Conservation (phyloP, 2,329 filamentous ascomycete species). For the Hypoxylon sp. region DNA sequence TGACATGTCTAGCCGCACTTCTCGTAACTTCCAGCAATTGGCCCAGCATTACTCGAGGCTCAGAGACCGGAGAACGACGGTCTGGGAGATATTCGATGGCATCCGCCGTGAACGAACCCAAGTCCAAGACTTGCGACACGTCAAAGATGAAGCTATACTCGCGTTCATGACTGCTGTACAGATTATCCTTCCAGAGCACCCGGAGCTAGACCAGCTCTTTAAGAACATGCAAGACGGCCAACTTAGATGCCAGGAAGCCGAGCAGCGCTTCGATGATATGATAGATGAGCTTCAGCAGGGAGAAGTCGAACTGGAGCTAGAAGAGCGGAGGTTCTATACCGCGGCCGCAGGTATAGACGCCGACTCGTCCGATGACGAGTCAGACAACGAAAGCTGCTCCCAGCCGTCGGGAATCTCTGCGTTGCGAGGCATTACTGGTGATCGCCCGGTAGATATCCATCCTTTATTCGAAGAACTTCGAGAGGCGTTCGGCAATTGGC, state of each 20-base stretch:
- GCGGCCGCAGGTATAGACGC: conserved; percentile 31
- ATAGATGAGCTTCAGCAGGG: conserved; percentile 41
- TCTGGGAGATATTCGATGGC: conserved; percentile 33
- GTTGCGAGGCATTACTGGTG: conserved; percentile 44
- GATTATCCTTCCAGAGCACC: conserved; percentile 31
- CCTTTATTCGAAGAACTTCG: conserved; percentile 57
- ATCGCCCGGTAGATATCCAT: conserved; percentile 52
- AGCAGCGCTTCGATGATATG: conserved; percentile 41
- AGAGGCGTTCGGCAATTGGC: conserved; percentile 54
- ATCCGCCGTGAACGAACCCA: conserved; percentile 33
- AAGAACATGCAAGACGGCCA: conserved; percentile 36
- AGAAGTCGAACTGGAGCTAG: conserved; percentile 35
- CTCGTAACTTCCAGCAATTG: conserved; percentile 28
- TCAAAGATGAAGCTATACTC: conserved; percentile 37
- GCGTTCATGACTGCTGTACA: conserved; percentile 41
- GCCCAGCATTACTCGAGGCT: conserved; percentile 34
- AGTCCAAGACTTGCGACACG: conserved; percentile 37
- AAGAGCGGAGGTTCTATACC: conserved; percentile 41
- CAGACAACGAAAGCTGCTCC: conserved; percentile 27
- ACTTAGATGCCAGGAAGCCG: conserved; percentile 37
- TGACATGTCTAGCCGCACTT: conserved; percentile 9
- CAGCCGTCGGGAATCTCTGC: conserved; percentile 32
- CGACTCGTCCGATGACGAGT: conserved; percentile 16
- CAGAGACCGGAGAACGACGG: conserved; percentile 27
- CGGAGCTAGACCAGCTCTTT: conserved; percentile 37